A percentile compares a stretch with the other conserved stretches of the same genome.
phyloP scores from a whole-genome alignment of 2,329 filamentous ascomycete species.

The Fusarium stilboides region DNA sequence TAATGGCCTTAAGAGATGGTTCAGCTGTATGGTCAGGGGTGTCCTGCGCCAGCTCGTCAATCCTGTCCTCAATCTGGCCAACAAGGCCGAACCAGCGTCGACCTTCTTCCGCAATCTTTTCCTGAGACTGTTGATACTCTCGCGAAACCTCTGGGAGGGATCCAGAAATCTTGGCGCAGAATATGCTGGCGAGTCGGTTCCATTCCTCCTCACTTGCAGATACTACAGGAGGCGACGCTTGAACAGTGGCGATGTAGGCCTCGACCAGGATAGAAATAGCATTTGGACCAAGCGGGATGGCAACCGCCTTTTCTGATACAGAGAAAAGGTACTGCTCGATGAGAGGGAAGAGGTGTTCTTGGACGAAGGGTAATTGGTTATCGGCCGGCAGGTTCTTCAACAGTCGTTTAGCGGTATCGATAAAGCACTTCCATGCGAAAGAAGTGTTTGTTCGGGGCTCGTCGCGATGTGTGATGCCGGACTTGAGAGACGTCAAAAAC shows the following conservation, averaged over 20 bases:
- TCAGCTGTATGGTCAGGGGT: conserved; percentile 51
- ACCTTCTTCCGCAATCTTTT: conserved; percentile 75
- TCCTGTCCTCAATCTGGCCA: conserved; percentile 60
- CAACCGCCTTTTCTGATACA: conserved; percentile 55
- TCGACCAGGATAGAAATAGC: conserved; percentile 61
- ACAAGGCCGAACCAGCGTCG: conserved; percentile 77
- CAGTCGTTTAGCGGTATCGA: conserved; percentile 73
- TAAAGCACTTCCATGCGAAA: conserved; percentile 82
- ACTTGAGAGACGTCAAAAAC: conserved; percentile 77
- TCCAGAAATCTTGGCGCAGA: conserved; percentile 78
- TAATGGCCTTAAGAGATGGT: conserved; percentile 53
- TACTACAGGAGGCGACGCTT: conserved; percentile 60
- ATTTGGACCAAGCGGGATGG: conserved; percentile 54
- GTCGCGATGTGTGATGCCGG: conserved; percentile 80
- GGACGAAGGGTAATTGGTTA: conserved; percentile 63
- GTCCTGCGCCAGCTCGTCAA: conserved; percentile 32
- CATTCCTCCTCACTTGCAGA: conserved; percentile 72
- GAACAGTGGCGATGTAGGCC: conserved; percentile 62
- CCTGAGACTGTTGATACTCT: conserved; percentile 81
- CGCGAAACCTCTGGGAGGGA: conserved; percentile 88
- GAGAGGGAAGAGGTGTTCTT: conserved; percentile 68
- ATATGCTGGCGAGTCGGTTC: conserved; percentile 70
- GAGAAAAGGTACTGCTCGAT: conserved; percentile 69
- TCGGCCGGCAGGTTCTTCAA: conserved; percentile 61
- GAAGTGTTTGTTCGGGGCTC: conserved; percentile 79